These are phyloP conservation scores for Pyrrhoderma noxium DNA, from an alignment of 1,284 basidiomycete species.

Conservation along the genomic window DNA sequence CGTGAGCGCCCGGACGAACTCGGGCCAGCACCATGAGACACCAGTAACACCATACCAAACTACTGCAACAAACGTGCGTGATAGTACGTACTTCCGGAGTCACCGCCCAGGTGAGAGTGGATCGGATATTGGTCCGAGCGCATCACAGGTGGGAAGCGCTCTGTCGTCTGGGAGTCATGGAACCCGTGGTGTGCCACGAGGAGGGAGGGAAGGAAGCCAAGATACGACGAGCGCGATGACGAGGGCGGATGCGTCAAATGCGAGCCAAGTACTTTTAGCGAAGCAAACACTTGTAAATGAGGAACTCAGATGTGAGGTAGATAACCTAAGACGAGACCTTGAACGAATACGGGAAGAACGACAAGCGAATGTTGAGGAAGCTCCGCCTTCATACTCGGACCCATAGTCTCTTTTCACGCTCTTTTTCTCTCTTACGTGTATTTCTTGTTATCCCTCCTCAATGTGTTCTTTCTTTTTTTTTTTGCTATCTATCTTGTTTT, in stretches of 20 bases:
- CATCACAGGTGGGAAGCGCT: slow-evolving; percentile 9
- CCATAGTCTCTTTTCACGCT: neutral
- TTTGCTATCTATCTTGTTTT: too few species aligned
- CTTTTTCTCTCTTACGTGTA: neutral
- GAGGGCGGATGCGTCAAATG: neutral
- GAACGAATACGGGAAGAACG: slow-evolving; percentile 21
- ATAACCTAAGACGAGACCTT: slow-evolving; percentile 23
- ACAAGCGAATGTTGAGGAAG: slow-evolving; percentile 1
- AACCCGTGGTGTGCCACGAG: too few species aligned
- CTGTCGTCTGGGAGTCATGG: neutral
- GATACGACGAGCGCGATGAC: neutral
- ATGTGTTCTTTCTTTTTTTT: neutral
- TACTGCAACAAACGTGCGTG: neutral
- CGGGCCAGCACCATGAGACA: neutral
- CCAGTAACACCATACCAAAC: neutral
- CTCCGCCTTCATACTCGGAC: slow-evolving; percentile 1
- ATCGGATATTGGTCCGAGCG: slow-evolving; percentile 10
- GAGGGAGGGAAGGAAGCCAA: neutral
- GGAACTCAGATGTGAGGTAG: slow-evolving; percentile 21
- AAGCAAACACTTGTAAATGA: slow-evolving; percentile 18
- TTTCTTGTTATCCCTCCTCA: neutral
- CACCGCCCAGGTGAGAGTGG: slow-evolving; percentile 6
- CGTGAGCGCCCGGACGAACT: neutral
- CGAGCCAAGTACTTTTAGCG: slow-evolving; percentile 12
- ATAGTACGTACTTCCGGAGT: slow-evolving; percentile 9